Percentiles rank a stretch among this genome's conserved stretches.
Conservation (phyloP, 257 asterid genomes). For the Lycium ferocissimum region DNA sequence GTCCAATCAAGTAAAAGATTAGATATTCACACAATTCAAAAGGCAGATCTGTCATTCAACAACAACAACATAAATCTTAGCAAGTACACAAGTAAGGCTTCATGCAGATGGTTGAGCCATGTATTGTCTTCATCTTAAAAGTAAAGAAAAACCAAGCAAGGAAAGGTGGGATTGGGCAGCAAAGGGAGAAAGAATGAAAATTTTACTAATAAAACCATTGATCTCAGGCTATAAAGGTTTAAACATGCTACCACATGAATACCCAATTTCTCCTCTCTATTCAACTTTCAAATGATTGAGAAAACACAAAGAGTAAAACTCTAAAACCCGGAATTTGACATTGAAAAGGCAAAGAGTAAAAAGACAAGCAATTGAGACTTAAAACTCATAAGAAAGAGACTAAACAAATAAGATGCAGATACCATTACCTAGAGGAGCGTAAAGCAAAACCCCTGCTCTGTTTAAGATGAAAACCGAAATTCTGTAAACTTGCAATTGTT, state of each 20-base stretch:
- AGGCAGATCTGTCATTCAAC: slow-evolving; percentile 19
- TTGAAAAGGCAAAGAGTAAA: not conserved
- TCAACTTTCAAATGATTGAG: not conserved
- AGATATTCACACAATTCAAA: not conserved
- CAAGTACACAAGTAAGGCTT: not conserved
- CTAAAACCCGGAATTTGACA: not conserved
- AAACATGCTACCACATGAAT: not conserved
- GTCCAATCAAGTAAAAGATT: not conserved
- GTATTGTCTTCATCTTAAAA: not conserved
- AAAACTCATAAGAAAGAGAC: not conserved
- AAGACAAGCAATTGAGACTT: not conserved
- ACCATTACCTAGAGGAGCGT: not conserved
- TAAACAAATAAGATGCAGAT: not conserved
- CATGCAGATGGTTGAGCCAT: slow-evolving; percentile 7
- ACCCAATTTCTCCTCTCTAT: not conserved
- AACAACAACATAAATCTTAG: not conserved
- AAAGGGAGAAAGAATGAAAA: not conserved
- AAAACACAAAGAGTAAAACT: not conserved
- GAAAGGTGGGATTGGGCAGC: not conserved
- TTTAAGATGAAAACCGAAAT: slow-evolving; percentile 11
- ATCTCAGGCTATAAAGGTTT: not conserved
- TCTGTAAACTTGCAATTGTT: not conserved
- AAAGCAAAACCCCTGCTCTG: not conserved
- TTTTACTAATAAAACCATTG: not conserved
- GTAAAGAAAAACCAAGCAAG: not conserved